Conservation (phyloP, 768 basidiomycete species). For the Hypsizygus marmoreus region DNA sequence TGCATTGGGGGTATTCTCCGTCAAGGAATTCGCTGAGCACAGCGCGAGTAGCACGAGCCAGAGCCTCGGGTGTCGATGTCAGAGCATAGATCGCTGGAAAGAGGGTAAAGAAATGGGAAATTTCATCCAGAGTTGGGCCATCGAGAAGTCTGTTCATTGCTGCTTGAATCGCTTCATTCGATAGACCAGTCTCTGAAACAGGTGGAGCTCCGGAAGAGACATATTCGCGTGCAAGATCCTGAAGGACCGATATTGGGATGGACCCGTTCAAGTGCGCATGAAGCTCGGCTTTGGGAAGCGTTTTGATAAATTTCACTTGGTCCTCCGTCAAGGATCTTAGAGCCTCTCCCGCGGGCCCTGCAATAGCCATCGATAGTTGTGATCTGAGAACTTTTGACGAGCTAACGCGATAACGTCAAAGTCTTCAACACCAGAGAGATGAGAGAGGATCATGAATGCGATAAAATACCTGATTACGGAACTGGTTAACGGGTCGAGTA, state of each 20-base stretch:
- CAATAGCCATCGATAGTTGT: conserved; percentile 22
- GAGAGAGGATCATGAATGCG: no score
- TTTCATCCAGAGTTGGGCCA: conserved; percentile 48
- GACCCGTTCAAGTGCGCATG: conserved; percentile 88
- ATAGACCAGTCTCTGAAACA: conserved; percentile 5
- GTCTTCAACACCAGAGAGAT: no score
- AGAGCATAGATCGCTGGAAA: conserved; percentile 82
- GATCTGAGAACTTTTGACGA: no score
- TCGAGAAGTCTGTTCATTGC: conserved; percentile 40
- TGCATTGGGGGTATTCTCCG: conserved; percentile 51
- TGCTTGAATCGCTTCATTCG: conserved; percentile 29
- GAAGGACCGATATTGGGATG: conserved; percentile 67
- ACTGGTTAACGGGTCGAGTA: no score
- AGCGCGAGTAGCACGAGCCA: conserved; percentile 59
- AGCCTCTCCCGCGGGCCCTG: conserved; percentile 52
- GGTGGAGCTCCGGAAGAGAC: conserved; percentile 13
- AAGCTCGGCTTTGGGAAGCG: conserved; percentile 79
- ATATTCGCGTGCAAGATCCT: conserved; percentile 57
- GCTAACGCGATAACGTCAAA: no score
- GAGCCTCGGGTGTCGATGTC: conserved; percentile 58
- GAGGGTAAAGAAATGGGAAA: conserved; percentile 73
- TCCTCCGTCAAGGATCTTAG: conserved; percentile 49
- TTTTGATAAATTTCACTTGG: conserved; percentile 61
- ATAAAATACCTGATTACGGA: no score
- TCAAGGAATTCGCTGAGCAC: conserved; percentile 68